Evolutionary conservation across 768 basidiomycete species (phyloP).

Genomic region (Clavaria fumosa): DNA sequence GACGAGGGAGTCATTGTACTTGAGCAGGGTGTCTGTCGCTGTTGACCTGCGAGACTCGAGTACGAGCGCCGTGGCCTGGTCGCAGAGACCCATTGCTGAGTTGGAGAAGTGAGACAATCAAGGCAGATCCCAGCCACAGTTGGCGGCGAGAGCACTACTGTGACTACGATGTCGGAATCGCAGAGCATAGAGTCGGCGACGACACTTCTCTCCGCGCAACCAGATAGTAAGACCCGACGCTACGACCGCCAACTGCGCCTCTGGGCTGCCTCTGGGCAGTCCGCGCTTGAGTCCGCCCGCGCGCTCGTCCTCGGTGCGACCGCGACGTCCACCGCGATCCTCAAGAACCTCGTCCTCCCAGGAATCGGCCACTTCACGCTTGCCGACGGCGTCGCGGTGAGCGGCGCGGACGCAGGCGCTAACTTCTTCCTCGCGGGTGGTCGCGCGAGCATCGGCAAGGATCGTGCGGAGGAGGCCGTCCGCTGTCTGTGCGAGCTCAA

Average conservation of each 20-base stretch:
- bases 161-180: constrained; percentile 26
- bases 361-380: constrained; percentile 94
- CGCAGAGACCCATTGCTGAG: too few species aligned
- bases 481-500: constrained; percentile 74
- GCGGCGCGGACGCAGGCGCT: constrained; percentile 73
- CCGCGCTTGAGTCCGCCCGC: constrained; percentile 70
- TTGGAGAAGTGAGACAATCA: too few species aligned
- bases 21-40: constrained; percentile 67
- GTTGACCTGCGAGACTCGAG: constrained; percentile 77
- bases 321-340: constrained; percentile 73
- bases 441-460: constrained; percentile 56
- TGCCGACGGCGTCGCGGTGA: constrained; percentile 48
- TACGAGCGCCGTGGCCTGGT: constrained; percentile 79
- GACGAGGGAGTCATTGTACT: constrained; percentile 84
- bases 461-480: constrained; percentile 67
- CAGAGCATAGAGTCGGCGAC: constrained; percentile 34
- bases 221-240: constrained; percentile 33
- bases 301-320: constrained; percentile 69
- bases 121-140: too few species aligned
- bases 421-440: constrained; percentile 86
- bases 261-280: constrained; percentile 89
- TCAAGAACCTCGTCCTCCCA: constrained; percentile 95
- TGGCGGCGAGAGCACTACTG: too few species aligned
- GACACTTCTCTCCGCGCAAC: constrained; percentile 24
- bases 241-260: constrained; percentile 50